Conservation (phyloP, 1,284 basidiomycete genomes). For the Hypsizygus ulmarius region DNA sequence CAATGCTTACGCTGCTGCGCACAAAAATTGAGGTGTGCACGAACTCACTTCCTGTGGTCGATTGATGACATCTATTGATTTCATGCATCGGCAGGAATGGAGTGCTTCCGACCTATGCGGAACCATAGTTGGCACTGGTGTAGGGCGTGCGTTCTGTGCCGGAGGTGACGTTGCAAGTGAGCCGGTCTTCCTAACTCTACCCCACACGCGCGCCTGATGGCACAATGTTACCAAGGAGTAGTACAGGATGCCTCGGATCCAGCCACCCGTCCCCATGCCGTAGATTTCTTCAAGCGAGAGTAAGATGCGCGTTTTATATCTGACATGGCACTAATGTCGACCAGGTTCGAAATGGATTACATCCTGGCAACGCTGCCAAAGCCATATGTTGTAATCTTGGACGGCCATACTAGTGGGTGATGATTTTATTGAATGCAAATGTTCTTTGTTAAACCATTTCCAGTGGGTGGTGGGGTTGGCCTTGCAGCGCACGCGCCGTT, state of each 20-base stretch:
- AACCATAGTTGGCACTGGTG: constrained; percentile 77
- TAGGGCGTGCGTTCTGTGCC: constrained; percentile 86
- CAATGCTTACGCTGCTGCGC: constrained; percentile 78
- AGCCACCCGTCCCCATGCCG: constrained; percentile 56
- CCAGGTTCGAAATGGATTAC: constrained; percentile 88
- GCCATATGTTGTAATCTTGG: constrained; percentile 88
- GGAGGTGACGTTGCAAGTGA: constrained; percentile 91
- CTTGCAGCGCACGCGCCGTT: constrained; percentile 87
- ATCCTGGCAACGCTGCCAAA: constrained; percentile 77
- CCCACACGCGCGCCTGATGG: constrained; percentile 14
- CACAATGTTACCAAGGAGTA: constrained; percentile 44
- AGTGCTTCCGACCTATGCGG: constrained; percentile 69
- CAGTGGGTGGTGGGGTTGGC: constrained; percentile 97
- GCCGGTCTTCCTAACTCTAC: constrained; percentile 26
- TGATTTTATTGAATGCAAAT: constrained; percentile 8
- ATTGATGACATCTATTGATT: constrained; percentile 13
- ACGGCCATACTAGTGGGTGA: constrained; percentile 85
- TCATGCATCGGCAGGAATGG: constrained; percentile 64
- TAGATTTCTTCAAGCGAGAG: constrained; percentile 92
- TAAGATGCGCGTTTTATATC: constrained; percentile 34
- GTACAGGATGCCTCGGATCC: constrained; percentile 47
- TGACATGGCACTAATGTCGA: constrained; percentile 4
- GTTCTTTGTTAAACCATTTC: constrained; percentile 19
- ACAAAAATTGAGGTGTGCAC: constrained; percentile 67
- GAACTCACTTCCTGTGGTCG: constrained; percentile 18